Evolutionary conservation across 768 basidiomycete genomes (phyloP).

Genomic region (Gymnopilus dilepis): DNA sequence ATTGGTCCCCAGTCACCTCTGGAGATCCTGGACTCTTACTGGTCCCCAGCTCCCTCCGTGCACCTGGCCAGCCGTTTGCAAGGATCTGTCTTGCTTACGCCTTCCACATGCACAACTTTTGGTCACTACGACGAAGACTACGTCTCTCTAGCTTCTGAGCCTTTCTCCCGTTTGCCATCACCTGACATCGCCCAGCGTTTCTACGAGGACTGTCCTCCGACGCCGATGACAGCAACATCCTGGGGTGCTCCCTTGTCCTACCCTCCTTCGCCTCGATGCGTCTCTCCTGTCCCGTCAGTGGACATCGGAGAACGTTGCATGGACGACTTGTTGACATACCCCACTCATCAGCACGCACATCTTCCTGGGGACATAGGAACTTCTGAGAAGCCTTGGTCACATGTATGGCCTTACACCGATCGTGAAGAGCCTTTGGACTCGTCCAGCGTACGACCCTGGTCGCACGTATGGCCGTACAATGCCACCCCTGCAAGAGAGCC

Average conservation of each 20-base stretch:
- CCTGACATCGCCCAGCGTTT: constrained; percentile 65
- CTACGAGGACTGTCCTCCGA: constrained; percentile 56
- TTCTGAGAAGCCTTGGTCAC: constrained; percentile 24
- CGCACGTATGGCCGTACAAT: constrained; percentile 19
- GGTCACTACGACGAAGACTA: constrained; percentile 57
- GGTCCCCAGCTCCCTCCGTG: constrained; percentile 52
- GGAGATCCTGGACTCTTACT: constrained; percentile 42
- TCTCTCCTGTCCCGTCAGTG: constrained; percentile 25
- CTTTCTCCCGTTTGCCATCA: constrained; percentile 48
- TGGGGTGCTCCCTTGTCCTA: constrained; percentile 56
- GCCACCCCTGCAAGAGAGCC: not conserved
- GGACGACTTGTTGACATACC: constrained; percentile 29
- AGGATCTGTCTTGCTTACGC: constrained; percentile 63
- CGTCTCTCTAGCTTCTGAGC: constrained; percentile 37
- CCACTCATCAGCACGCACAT: not conserved
- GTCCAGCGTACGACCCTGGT: not conserved
- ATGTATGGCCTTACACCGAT: constrained; percentile 27
- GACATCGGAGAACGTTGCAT: constrained; percentile 25
- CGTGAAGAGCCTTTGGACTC: not conserved
- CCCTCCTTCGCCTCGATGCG: constrained; percentile 30
- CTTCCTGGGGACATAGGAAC: not conserved
- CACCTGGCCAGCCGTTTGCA: constrained; percentile 57
- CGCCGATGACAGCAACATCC: constrained; percentile 54
- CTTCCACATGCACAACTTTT: constrained; percentile 59
- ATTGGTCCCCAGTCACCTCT: constrained; percentile 60